Evolutionary conservation across 805 yeast species (phyloP).

Genomic region (Babjeviella inositovora): DNA sequence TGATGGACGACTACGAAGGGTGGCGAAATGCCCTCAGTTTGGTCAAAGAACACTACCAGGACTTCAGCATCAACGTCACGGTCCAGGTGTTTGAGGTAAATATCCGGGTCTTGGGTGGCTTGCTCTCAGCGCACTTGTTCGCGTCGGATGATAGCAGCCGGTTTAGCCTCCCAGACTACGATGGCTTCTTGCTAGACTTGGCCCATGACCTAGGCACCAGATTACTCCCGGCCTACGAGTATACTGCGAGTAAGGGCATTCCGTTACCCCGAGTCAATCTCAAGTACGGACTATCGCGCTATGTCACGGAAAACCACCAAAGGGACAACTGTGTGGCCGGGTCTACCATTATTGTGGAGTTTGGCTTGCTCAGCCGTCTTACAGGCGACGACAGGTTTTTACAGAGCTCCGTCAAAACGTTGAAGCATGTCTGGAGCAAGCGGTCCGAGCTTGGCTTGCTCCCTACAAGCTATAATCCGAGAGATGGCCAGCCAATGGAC

Average conservation of each 20-base stretch:
- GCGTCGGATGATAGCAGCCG: constrained; percentile 35
- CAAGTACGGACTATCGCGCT: constrained; percentile 24
- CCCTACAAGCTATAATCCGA: constrained; percentile 66
- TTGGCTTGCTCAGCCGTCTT: constrained; percentile 56
- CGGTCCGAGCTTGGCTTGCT: constrained; percentile 46
- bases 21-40: constrained; percentile 29
- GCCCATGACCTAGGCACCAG: constrained; percentile 69
- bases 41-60: constrained; percentile 15
- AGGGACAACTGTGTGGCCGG: constrained; percentile 85
- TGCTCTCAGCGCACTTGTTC: constrained; percentile 63
- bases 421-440: constrained; percentile 54
- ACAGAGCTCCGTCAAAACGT: constrained; percentile 40
- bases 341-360: constrained; percentile 68
- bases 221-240: constrained; percentile 52
- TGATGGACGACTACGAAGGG: constrained; percentile 45
- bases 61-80: constrained; percentile 48
- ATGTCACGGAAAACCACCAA: constrained; percentile 24
- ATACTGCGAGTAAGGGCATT: constrained; percentile 39
- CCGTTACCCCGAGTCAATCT: constrained; percentile 77
- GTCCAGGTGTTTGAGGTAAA: constrained; percentile 84
- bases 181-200: constrained; percentile 53
- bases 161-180: constrained; percentile 25
- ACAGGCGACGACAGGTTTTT: constrained; percentile 67
- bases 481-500: constrained; percentile 36
- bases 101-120: constrained; percentile 71